Percentiles rank a stretch among this genome's conserved stretches.
phyloP scores from a whole-genome alignment of 305 asterid genomes.

The Fraxinus ornus region DNA sequence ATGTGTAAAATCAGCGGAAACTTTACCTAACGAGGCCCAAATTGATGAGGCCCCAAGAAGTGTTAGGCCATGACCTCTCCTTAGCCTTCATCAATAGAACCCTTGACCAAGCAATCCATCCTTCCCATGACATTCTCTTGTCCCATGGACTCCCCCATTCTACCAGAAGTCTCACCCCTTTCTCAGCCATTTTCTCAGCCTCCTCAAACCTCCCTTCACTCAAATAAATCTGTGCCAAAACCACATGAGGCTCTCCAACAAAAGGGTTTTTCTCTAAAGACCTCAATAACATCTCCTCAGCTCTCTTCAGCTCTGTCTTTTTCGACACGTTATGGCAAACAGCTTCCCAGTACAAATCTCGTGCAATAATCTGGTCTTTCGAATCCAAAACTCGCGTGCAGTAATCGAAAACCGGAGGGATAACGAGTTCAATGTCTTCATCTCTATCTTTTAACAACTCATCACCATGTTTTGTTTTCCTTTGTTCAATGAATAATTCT shows the following conservation, averaged over 20 bases:
- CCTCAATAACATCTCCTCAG: conserved; percentile 49
- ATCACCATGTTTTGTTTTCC: neutral
- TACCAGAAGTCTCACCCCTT: conserved; percentile 60
- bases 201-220: conserved; percentile 52
- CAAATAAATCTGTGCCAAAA: conserved; percentile 61
- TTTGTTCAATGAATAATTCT: conserved; percentile 34
- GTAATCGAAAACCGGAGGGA: conserved; percentile 58
- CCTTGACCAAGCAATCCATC: conserved; percentile 84
- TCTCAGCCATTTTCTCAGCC: conserved; percentile 56
- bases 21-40: conserved; percentile 55
- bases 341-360: conserved; percentile 80
- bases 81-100: conserved; percentile 60
- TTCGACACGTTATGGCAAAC: conserved; percentile 36
- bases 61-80: conserved; percentile 62
- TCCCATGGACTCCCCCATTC: conserved; percentile 97
- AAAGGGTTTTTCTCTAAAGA: conserved; percentile 65
- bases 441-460: conserved; percentile 32
- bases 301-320: conserved; percentile 46
- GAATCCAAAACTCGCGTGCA: conserved; percentile 50
- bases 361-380: conserved; percentile 48
- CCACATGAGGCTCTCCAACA: conserved; percentile 65
- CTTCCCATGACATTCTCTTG: conserved; percentile 87
- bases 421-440: conserved; percentile 62
- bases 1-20: neutral
- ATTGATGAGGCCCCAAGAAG: conserved; percentile 58